Conservation (phyloP, 345 rosid species). For the Ailanthus altissimus region DNA sequence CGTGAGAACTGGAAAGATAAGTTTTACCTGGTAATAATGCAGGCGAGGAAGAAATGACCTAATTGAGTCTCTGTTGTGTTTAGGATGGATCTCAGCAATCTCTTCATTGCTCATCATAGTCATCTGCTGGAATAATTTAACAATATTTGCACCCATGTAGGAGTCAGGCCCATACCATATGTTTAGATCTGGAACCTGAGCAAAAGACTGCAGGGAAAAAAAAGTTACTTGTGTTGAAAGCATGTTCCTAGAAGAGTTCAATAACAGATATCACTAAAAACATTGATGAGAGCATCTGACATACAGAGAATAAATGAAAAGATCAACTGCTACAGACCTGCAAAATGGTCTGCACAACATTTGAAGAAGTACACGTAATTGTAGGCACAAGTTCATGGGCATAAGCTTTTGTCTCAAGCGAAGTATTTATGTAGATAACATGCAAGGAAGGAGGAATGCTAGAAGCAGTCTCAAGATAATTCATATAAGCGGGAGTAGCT, state of each 20-base stretch:
- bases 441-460: constrained; percentile 67
- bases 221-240: constrained; percentile 1
- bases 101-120: constrained; percentile 86
- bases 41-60: constrained; percentile 65
- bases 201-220: constrained; percentile 60
- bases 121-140: constrained; percentile 84
- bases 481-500: constrained; percentile 74
- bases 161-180: constrained; percentile 97
- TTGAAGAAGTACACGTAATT: constrained; percentile 95
- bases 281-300: background rate
- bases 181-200: constrained; percentile 75
- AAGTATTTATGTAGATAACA: constrained; percentile 89
- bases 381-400: constrained; percentile 98
- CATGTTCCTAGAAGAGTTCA: constrained; percentile 9
- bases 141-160: constrained; percentile 97
- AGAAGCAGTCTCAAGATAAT: constrained; percentile 78
- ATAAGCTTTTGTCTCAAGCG: constrained; percentile 92
- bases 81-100: constrained; percentile 70
- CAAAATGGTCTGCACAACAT: constrained; percentile 86
- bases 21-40: constrained; percentile 74
- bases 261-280: background rate
- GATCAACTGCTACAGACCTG: constrained; percentile 58
- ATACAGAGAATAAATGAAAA: constrained; percentile 7
- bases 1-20: constrained; percentile 6
- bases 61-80: constrained; percentile 65